Conservation (phyloP, 805 yeast genomes). For the Candida chauliodis region DNA sequence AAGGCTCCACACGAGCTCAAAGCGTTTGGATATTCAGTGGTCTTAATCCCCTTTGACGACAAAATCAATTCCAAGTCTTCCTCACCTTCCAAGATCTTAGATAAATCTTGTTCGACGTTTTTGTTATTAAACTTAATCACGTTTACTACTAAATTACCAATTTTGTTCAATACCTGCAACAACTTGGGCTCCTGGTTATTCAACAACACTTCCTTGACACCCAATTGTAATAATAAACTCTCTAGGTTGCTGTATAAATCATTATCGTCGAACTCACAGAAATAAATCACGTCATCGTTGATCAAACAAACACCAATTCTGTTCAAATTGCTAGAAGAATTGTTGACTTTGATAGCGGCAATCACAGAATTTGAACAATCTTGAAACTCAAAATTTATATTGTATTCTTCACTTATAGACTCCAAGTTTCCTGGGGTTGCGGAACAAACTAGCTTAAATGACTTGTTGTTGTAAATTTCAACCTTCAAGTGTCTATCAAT, state of each 20-base stretch:
- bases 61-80: slow-evolving; percentile 42
- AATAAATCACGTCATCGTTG: slow-evolving; percentile 65
- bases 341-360: slow-evolving; percentile 34
- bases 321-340: slow-evolving; percentile 34
- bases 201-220: slow-evolving; percentile 75
- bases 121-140: slow-evolving; percentile 57
- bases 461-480: slow-evolving; percentile 66
- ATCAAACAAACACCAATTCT: slow-evolving; percentile 76
- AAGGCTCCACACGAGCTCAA: slow-evolving; percentile 67
- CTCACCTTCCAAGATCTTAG: slow-evolving; percentile 51
- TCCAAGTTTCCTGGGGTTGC: slow-evolving; percentile 93
- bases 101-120: slow-evolving; percentile 74
- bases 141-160: slow-evolving; percentile 74
- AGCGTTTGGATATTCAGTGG: slow-evolving; percentile 47
- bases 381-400: slow-evolving; percentile 48
- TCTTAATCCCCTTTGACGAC: slow-evolving; percentile 50
- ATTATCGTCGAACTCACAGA: slow-evolving; percentile 80
- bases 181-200: slow-evolving; percentile 64
- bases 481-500: slow-evolving; percentile 71
- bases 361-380: slow-evolving; percentile 40
- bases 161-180: slow-evolving; percentile 60
- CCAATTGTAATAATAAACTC: slow-evolving; percentile 80
- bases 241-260: slow-evolving; percentile 86
- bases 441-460: slow-evolving; percentile 52
- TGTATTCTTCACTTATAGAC: slow-evolving; percentile 35